Percentiles rank a stretch among this genome's conserved stretches.
Conservation (phyloP, 805 yeast genomes). For the Pichia exigua region DNA sequence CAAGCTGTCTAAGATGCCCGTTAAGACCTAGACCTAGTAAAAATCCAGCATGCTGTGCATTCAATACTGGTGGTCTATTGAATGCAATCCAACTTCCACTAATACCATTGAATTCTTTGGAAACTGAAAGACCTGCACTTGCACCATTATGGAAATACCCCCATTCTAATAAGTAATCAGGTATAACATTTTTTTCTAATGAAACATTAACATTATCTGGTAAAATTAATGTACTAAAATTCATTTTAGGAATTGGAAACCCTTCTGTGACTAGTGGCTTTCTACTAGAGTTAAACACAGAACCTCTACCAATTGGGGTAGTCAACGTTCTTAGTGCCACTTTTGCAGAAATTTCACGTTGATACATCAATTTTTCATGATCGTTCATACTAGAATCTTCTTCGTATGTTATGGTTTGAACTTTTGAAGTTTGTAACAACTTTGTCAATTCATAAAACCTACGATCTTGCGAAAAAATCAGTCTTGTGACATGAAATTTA, state of each 20-base stretch:
- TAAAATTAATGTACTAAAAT: slow-evolving; percentile 54
- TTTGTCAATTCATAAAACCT: slow-evolving; percentile 71
- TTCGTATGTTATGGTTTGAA: slow-evolving; percentile 43
- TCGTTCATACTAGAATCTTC: slow-evolving; percentile 39
- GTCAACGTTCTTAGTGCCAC: slow-evolving; percentile 68
- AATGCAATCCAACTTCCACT: slow-evolving; percentile 89
- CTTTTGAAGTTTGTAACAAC: slow-evolving; percentile 60
- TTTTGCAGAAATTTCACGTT: slow-evolving; percentile 49
- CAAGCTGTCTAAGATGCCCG: slow-evolving; percentile 75
- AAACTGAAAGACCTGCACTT: slow-evolving; percentile 69
- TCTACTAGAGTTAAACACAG: slow-evolving; percentile 58
- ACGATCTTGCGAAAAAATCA: slow-evolving; percentile 71
- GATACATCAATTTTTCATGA: slow-evolving; percentile 45
- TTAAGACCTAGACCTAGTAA: slow-evolving; percentile 85
- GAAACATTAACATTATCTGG: slow-evolving; percentile 60
- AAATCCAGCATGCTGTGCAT: slow-evolving; percentile 90
- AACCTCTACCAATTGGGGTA: slow-evolving; percentile 71
- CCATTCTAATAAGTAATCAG: slow-evolving; percentile 56
- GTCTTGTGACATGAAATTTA: slow-evolving; percentile 54
- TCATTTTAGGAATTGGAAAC: slow-evolving; percentile 69
- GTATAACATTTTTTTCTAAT: slow-evolving; percentile 45
- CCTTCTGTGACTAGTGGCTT: slow-evolving; percentile 79
- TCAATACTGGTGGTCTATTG: slow-evolving; percentile 62
- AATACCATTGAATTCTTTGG: slow-evolving; percentile 59
- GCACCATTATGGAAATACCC: slow-evolving; percentile 91